These are phyloP conservation scores for Orbilia blumenaviensis DNA, from an alignment of 2,329 filamentous ascomycete species.

Conservation along the genomic window DNA sequence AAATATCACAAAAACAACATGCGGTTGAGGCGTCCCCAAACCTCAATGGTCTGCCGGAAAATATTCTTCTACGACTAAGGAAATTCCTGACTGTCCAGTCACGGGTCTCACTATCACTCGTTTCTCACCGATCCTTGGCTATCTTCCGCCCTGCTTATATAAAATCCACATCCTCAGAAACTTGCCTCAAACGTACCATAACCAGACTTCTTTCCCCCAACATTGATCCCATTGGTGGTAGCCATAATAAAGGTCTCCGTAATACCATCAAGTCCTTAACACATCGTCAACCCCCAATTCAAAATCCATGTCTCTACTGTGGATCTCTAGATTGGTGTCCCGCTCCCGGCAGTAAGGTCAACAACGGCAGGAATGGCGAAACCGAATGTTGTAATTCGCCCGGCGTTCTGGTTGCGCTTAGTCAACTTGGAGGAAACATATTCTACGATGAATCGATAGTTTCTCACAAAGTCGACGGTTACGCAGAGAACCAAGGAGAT, in stretches of 20 bases:
- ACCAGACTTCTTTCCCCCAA: neutral
- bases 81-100: neutral
- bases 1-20: neutral
- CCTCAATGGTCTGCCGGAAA: neutral
- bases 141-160: neutral
- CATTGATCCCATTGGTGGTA: neutral
- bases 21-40: neutral
- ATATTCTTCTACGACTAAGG: neutral
- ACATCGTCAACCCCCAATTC: neutral
- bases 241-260: neutral
- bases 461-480: neutral
- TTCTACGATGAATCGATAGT: neutral
- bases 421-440: neutral
- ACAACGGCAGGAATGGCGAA: neutral
- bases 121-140: neutral
- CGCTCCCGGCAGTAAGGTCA: neutral
- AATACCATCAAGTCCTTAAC: neutral
- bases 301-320: neutral
- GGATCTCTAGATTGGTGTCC: neutral
- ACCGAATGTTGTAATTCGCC: neutral
- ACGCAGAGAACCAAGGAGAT: neutral
- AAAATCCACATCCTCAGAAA: neutral
- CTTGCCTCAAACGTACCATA: neutral
- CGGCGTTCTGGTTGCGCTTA: neutral
- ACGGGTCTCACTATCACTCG: neutral